phyloP scores from a whole-genome alignment of 2,329 filamentous ascomycete species.

The Teratosphaeria zuluensis region DNA sequence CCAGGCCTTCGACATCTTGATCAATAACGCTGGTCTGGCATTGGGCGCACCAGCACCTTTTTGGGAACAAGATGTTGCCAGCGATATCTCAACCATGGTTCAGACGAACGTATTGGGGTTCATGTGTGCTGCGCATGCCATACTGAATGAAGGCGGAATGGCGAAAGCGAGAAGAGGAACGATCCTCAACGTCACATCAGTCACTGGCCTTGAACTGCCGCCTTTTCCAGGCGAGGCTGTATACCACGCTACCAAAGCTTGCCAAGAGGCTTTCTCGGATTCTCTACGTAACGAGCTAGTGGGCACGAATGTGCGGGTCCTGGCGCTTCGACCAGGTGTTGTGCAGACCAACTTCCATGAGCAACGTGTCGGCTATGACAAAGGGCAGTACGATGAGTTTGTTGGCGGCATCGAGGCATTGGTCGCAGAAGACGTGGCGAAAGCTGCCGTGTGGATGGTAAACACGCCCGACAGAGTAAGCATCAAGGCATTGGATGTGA shows the following conservation, averaged over 20 bases:
- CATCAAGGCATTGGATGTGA: slow-evolving; percentile 40
- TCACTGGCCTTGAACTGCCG: slow-evolving; percentile 38
- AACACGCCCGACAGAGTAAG: slow-evolving; percentile 30
- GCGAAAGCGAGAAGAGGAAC: slow-evolving; percentile 29
- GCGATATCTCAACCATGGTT: slow-evolving; percentile 37
- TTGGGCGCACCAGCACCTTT: slow-evolving; percentile 37
- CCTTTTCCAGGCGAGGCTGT: slow-evolving; percentile 42
- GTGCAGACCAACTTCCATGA: slow-evolving; percentile 42
- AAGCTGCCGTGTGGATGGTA: slow-evolving; percentile 36
- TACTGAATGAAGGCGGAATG: slow-evolving; percentile 37
- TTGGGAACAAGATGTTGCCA: slow-evolving; percentile 29
- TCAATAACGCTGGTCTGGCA: slow-evolving; percentile 42
- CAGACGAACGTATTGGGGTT: slow-evolving; percentile 40
- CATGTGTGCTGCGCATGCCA: slow-evolving; percentile 38
- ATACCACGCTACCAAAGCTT: slow-evolving; percentile 40
- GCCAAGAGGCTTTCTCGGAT: slow-evolving; percentile 42
- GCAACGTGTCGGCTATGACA: slow-evolving; percentile 36
- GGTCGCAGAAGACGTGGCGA: slow-evolving; percentile 34
- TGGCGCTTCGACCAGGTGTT: slow-evolving; percentile 39
- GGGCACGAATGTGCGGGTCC: slow-evolving; percentile 39
- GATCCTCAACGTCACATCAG: slow-evolving; percentile 41
- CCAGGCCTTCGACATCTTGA: slow-evolving; percentile 34
- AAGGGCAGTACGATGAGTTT: slow-evolving; percentile 34
- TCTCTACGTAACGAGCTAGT: slow-evolving; percentile 38
- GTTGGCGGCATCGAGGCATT: slow-evolving; percentile 38